Percentiles rank a stretch among this genome's conserved stretches.
Evolutionary conservation across 208 protist species (phyloP).

Genomic region (Trypanosoma melophagium): DNA sequence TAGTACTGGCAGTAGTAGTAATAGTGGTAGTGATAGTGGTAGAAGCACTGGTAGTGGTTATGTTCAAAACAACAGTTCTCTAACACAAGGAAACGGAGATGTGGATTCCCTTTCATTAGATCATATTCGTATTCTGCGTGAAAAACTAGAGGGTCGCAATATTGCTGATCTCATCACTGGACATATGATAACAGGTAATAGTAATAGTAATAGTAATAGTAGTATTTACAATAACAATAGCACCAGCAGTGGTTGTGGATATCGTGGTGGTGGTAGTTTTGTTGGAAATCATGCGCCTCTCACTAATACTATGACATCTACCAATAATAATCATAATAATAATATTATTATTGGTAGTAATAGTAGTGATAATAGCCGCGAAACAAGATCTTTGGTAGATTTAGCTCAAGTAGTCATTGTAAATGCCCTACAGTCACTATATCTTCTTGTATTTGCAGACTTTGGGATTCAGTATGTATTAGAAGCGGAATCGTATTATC

Average conservation of each 20-base stretch:
- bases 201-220: conserved; percentile 1
- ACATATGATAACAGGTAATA: conserved; percentile 9
- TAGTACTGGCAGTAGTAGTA: conserved; percentile 9
- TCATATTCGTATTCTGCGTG: conserved; percentile 28
- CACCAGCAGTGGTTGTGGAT: too few relatives aligned
- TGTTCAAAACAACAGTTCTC: too few relatives aligned
- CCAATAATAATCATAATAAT: too few relatives aligned
- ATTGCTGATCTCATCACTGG: conserved; percentile 33
- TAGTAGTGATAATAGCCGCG: conserved; percentile 9
- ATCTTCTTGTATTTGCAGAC: conserved; percentile 38
- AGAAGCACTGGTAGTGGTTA: background rate
- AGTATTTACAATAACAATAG: conserved; percentile 11
- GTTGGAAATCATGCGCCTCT: too few relatives aligned
- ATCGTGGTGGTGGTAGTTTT: too few relatives aligned
- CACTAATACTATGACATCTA: too few relatives aligned
- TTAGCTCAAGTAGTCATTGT: conserved; percentile 35
- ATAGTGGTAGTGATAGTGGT: conserved; percentile 33
- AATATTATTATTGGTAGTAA: background rate
- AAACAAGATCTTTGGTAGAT: background rate
- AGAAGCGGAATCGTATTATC: conserved; percentile 47
- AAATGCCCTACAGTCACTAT: conserved; percentile 35
- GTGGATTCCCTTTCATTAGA: background rate
- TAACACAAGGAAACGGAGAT: background rate
- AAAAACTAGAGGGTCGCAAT: conserved; percentile 44
- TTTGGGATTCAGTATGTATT: conserved; percentile 46